Evolutionary conservation across 208 protist genomes (phyloP), one percentile per base, ranked within the genome.

Genomic region (Porcisia deanei): DNA sequence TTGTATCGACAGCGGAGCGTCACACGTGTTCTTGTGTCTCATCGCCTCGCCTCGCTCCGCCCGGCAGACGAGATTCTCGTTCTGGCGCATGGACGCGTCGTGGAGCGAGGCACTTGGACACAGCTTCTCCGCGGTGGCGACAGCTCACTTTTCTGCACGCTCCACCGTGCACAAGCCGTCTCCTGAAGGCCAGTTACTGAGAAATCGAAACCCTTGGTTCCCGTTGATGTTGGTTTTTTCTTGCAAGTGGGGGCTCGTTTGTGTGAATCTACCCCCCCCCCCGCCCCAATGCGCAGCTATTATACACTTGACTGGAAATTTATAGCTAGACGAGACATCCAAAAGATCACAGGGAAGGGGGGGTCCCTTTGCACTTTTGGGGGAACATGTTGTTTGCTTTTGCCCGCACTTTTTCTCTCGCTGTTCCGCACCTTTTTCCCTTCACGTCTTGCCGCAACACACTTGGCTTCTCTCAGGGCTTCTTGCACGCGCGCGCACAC

Each of bases 1-100:
- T 10, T 65, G 63, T 37, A 18, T 30, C 18, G 45, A n/a, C n/a
- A 6, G 45, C 22, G 71, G 12, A 47, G 14, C 22, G 8, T 34
- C 52, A 85, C 84, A 12, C 73, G 66, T 9, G 70, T 93, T n/a
- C 79, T 93, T 69, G 80, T 87, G n/a, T 81, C 89, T 5, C 91
- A 95, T 76, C 88, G 89, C 2, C 79, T 95, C 14, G 79, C 87
- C 16, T 92, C 88, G 20, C 34, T 93, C 41, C 79, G 78, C 22
- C 22, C 59, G 4, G 85, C 86, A 3, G 85, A 91, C 72, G 68
- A 82, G 47, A 92, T 95, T 69, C 18, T 93, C 72, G 89, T 95
- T 8, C 77, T 95, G 9, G 82, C 77, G 30, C 58, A 88, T 60
- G 91, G 91, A 12, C 68, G 58, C 25, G 60, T 95, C 39, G 88